Conservation (phyloP, 331 rosid genomes). For the Phaseolus coccineus region DNA sequence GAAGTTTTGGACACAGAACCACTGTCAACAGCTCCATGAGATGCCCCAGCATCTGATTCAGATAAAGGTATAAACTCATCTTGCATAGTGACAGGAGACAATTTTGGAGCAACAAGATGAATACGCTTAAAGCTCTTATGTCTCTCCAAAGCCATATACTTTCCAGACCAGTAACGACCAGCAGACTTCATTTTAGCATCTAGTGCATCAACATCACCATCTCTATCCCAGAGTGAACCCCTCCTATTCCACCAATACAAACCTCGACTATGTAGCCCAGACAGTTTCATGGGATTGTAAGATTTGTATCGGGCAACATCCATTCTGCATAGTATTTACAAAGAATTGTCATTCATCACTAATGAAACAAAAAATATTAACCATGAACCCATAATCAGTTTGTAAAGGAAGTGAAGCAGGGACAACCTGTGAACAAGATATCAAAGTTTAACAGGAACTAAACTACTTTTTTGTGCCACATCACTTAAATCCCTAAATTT, state of each 20-base stretch:
- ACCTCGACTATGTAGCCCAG: conserved; percentile 52
- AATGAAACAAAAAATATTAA: conserved; percentile 4
- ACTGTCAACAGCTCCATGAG: conserved; percentile 47
- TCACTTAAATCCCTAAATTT: conserved; percentile 10
- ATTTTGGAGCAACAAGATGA: conserved; percentile 62
- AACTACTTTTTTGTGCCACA: not conserved
- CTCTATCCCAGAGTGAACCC: conserved; percentile 67
- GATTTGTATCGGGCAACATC: conserved; percentile 89
- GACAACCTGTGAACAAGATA: conserved; percentile 5
- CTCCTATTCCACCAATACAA: conserved; percentile 57
- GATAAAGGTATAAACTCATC: conserved; percentile 77
- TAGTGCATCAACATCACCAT: conserved; percentile 73
- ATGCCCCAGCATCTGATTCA: conserved; percentile 60
- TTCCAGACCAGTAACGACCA: conserved; percentile 96
- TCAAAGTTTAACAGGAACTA: conserved; percentile 23
- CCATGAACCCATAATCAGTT: not conserved
- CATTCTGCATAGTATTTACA: conserved; percentile 69
- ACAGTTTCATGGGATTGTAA: conserved; percentile 50
- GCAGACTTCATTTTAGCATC: conserved; percentile 71
- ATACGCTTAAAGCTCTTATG: conserved; percentile 81
- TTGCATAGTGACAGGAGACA: conserved; percentile 38
- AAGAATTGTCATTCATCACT: conserved; percentile 32
- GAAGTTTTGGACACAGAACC: conserved; percentile 47
- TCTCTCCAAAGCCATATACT: conserved; percentile 79
- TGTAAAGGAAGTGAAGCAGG: not conserved